Evolutionary conservation across 2,329 filamentous ascomycete genomes (phyloP), one percentile per base, ranked within the genome.

Genomic region (Aspergillus unguis): DNA sequence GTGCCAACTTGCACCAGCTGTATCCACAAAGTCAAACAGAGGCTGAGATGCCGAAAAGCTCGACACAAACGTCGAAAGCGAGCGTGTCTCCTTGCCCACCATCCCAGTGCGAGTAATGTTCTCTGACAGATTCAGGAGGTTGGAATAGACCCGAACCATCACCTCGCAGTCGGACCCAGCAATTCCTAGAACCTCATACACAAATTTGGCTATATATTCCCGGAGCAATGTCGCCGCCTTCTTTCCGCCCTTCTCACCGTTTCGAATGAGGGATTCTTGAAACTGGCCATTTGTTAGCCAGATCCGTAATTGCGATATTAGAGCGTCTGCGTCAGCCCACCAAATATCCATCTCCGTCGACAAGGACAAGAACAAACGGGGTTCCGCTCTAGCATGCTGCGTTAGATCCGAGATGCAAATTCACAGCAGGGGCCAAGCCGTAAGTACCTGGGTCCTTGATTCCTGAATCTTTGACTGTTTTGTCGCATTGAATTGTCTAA

Each of bases 331-430:
- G 6, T 28, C 6, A 42, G 46, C 63, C 53, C 40, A 71, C 62
- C 25, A 78, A 61, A 59, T 85, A 85, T 44, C 80, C 81, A 65
- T 86, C 82, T 23, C 82, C 84, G 52, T 86, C 83, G 9, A 86
- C 70, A 0, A 86, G 70, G 5, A 86, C 78, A 2, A 86, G 71
- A 1, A 82, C 81, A 58, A 85, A 86, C 17, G 0, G 82, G 78
- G 55, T 80, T 81, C 23, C 78, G 76, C 26, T 80, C 70, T 17
- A 17, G 17, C 17, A 17, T 17, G 17, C 17, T 17, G 17, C 17
- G 17, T 17, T 17, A 17, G 17, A 17, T 17, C 17, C 17, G 17
- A 17, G 17, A 17, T 17, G 17, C 17, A 17, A 17, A 17, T 17
- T 17, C 17, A 17, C 17, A 17, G 17, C 17, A 17, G 17, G 17